Conservation (phyloP, 1,139 yeast species). For the Torulaspora globosa region DNA sequence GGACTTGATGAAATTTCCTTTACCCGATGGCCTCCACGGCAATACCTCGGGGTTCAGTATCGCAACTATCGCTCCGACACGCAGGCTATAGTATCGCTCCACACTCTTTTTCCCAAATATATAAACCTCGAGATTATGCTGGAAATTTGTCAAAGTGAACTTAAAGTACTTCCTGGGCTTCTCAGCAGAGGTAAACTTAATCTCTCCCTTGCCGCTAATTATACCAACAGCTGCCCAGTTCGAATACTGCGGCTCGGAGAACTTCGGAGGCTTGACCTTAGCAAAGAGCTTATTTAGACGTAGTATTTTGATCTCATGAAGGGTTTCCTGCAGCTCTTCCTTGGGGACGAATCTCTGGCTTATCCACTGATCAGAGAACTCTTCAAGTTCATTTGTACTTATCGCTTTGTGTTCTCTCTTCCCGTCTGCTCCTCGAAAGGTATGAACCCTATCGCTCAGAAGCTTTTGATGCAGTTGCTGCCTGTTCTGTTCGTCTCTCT, state of each 20-base stretch:
- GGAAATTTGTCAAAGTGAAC: slow-evolving; percentile 65
- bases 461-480: slow-evolving; percentile 24
- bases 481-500: slow-evolving; percentile 25
- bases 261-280: slow-evolving; percentile 65
- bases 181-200: slow-evolving; percentile 45
- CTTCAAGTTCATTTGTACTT: slow-evolving; percentile 37
- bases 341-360: slow-evolving; percentile 46
- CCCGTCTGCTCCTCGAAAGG: slow-evolving; percentile 32
- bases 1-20: slow-evolving; percentile 38
- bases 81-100: slow-evolving; percentile 64
- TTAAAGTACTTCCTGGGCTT: slow-evolving; percentile 53
- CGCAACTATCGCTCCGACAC: slow-evolving; percentile 70
- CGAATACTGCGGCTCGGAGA: slow-evolving; percentile 59
- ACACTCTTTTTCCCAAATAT: slow-evolving; percentile 62
- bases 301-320: slow-evolving; percentile 50
- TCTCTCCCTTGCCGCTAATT: slow-evolving; percentile 53
- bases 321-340: slow-evolving; percentile 36
- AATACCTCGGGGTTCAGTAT: slow-evolving; percentile 68
- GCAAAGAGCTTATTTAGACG: slow-evolving; percentile 57
- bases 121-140: slow-evolving; percentile 53
- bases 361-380: slow-evolving; percentile 39
- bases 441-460: slow-evolving; percentile 37
- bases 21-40: slow-evolving; percentile 38
- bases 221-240: slow-evolving; percentile 78
- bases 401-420: slow-evolving; percentile 25